phyloP scores from a whole-genome alignment of 805 yeast species.

The Candida nemodendra region DNA sequence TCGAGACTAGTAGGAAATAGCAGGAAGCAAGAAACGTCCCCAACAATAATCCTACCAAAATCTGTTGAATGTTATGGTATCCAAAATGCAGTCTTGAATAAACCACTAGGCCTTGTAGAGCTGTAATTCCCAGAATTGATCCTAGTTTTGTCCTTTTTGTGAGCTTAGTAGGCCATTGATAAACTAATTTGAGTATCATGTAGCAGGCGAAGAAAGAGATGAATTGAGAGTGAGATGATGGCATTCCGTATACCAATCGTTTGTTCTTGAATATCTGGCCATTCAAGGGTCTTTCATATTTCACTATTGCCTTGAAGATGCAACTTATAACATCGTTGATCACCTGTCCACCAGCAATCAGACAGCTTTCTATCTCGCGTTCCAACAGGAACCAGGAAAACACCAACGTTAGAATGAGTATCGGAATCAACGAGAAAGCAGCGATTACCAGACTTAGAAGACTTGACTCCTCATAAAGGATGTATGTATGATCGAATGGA shows the following conservation, averaged over 20 bases:
- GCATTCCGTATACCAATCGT: conserved; percentile 81
- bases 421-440: conserved; percentile 76
- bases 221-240: conserved; percentile 94
- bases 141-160: conserved; percentile 25
- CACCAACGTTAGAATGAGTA: conserved; percentile 72
- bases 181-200: conserved; percentile 42
- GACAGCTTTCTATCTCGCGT: conserved; percentile 80
- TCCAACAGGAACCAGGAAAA: conserved; percentile 80
- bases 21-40: conserved; percentile 60
- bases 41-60: conserved; percentile 62
- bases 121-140: conserved; percentile 31
- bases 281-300: conserved; percentile 67
- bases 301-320: conserved; percentile 58
- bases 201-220: conserved; percentile 82
- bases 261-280: conserved; percentile 38
- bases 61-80: conserved; percentile 77
- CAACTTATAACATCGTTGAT: conserved; percentile 72
- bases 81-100: conserved; percentile 72
- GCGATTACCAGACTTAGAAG: conserved; percentile 60
- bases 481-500: conserved; percentile 86
- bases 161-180: conserved; percentile 41
- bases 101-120: conserved; percentile 45
- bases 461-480: conserved; percentile 71
- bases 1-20: conserved; percentile 52
- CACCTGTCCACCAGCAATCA: conserved; percentile 84